Evolutionary conservation across 352 stramenopile genomes (phyloP).

Genomic region (Globisporangium alternatum): DNA sequence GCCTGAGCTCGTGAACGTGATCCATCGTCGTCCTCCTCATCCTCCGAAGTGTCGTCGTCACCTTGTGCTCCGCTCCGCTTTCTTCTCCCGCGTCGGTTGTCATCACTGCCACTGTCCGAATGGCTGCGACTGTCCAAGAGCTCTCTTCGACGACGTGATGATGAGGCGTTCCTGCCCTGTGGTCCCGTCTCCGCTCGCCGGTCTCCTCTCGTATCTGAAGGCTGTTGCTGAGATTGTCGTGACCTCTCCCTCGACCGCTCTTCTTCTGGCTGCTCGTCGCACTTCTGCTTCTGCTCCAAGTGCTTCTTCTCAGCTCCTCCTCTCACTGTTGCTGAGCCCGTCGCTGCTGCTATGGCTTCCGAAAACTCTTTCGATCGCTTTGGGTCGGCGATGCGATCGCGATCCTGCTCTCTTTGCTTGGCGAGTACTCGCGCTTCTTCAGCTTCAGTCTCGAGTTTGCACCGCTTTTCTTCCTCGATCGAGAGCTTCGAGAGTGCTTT

Average conservation of each 20-base stretch:
- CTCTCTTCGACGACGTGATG: slow-evolving; percentile 7
- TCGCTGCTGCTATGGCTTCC: slow-evolving; percentile 2
- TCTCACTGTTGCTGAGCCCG: slow-evolving; percentile 7
- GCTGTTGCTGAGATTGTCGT: slow-evolving; percentile 9
- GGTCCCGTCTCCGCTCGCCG: slow-evolving; percentile 6
- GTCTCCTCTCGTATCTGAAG: slow-evolving; percentile 2
- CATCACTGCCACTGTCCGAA: slow-evolving; percentile 28
- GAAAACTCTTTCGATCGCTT: slow-evolving; percentile 20
- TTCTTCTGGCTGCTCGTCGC: slow-evolving; percentile 15
- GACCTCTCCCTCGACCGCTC: slow-evolving; percentile 7
- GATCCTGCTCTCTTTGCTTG: slow-evolving; percentile 19
- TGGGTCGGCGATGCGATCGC: slow-evolving; percentile 29
- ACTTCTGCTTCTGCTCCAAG: slow-evolving; percentile 20
- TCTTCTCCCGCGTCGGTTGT: slow-evolving; percentile 23
- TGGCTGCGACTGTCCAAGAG: slow-evolving; percentile 12
- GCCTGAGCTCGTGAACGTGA: background rate
- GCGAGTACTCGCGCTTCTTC: slow-evolving; percentile 16
- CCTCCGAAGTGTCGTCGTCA: slow-evolving; percentile 16
- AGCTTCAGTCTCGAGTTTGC: background rate
- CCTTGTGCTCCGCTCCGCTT: background rate
- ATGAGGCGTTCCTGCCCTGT: slow-evolving; percentile 8
- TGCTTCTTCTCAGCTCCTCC: slow-evolving; percentile 16
- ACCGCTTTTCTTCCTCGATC: slow-evolving; percentile 15
- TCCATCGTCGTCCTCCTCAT: slow-evolving; percentile 18
- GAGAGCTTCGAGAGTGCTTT: slow-evolving; percentile 15